A percentile compares a stretch with the other conserved stretches of the same genome.
Evolutionary conservation across 1,284 basidiomycete species (phyloP).

Genomic region (Polyporus tsugae): DNA sequence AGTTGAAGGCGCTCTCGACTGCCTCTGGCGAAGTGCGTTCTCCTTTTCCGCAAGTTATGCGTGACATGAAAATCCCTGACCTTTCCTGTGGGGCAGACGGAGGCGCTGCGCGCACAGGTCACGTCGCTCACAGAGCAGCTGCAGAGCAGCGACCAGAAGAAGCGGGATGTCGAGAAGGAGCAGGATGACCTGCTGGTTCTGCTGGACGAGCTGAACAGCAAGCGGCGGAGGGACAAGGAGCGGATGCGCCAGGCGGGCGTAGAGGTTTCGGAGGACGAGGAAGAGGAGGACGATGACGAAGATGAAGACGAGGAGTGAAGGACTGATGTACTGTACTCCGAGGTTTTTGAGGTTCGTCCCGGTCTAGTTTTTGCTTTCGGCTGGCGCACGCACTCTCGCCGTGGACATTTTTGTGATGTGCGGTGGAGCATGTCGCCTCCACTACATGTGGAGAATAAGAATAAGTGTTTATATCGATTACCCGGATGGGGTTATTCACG

Average conservation of each 20-base stretch:
- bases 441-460: background rate
- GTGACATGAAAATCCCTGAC: constrained; percentile 12
- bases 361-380: background rate
- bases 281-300: constrained; percentile 71
- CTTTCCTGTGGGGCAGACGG: constrained; percentile 26
- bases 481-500: background rate
- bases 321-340: background rate
- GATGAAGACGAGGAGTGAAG: constrained; percentile 31
- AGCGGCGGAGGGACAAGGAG: constrained; percentile 85
- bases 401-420: background rate
- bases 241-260: constrained; percentile 75
- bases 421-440: background rate
- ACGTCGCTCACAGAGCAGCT: constrained; percentile 58
- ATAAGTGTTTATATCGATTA: background rate
- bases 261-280: constrained; percentile 93
- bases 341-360: background rate
- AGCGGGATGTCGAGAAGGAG: constrained; percentile 89
- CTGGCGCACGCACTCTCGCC: background rate
- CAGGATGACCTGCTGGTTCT: constrained; percentile 95
- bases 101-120: constrained; percentile 53
- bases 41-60: background rate
- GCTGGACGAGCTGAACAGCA: constrained; percentile 90
- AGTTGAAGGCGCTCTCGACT: constrained; percentile 51
- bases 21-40: constrained; percentile 38
- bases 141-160: constrained; percentile 65